Percentiles rank a stretch among this genome's conserved stretches.
phyloP scores from a whole-genome alignment of 78 protist species.

The Corallochytrium limacisporum region DNA sequence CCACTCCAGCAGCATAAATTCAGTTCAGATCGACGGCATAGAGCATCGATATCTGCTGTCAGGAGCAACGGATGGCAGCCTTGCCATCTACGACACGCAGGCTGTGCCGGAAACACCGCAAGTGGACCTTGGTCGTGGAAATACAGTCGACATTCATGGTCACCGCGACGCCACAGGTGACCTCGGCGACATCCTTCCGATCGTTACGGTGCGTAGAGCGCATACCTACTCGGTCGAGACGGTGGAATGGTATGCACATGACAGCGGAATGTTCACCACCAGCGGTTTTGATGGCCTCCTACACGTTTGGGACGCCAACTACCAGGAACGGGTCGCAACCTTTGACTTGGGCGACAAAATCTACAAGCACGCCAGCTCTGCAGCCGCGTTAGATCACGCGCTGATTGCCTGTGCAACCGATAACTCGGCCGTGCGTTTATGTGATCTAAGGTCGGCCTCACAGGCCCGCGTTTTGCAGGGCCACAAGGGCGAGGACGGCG shows the following conservation, averaged over 20 bases:
- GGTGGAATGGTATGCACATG: background rate
- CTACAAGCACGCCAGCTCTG: background rate
- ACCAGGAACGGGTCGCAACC: background rate
- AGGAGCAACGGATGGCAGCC: too few relatives aligned
- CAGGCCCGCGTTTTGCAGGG: background rate
- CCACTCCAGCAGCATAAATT: too few relatives aligned
- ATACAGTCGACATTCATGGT: too few relatives aligned
- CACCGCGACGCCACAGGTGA: too few relatives aligned
- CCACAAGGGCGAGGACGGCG: background rate
- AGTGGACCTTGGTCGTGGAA: too few relatives aligned
- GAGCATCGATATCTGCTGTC: too few relatives aligned
- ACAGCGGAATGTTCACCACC: background rate
- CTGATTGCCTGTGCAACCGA: slow-evolving; percentile 4
- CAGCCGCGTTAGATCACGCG: background rate
- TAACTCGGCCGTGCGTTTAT: background rate
- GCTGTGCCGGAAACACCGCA: too few relatives aligned
- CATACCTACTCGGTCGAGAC: too few relatives aligned
- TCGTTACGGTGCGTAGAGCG: too few relatives aligned
- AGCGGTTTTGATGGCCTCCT: background rate
- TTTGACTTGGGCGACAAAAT: background rate
- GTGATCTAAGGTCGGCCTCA: background rate
- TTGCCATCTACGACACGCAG: too few relatives aligned
- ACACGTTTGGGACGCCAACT: background rate
- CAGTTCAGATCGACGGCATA: too few relatives aligned
- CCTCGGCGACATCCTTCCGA: too few relatives aligned